These are phyloP conservation scores for Corchorus capsularis DNA, from an alignment of 345 rosid genomes.

Conservation along the genomic window DNA sequence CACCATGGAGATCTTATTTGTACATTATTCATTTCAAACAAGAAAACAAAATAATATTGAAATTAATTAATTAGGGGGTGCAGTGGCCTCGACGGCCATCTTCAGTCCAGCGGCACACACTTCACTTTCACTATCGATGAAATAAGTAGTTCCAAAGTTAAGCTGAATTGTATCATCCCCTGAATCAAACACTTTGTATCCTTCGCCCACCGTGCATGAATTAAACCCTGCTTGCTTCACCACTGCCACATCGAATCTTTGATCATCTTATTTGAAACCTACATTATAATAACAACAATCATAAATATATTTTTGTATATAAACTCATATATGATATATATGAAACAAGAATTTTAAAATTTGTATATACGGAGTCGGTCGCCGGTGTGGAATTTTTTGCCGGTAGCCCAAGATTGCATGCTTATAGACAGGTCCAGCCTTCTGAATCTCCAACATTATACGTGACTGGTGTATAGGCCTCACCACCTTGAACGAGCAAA, in stretches of 20 bases:
- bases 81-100: constrained; percentile 17
- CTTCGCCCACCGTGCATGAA: neutral
- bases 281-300: neutral
- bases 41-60: too few species aligned
- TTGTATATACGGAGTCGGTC: constrained; percentile 7
- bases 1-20: too few species aligned
- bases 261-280: neutral
- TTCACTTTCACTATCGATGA: neutral
- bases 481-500: too few species aligned
- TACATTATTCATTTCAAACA: too few species aligned
- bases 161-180: neutral
- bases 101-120: neutral
- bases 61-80: neutral
- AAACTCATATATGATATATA: neutral
- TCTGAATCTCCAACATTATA: neutral
- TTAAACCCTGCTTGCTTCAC: neutral
- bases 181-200: neutral
- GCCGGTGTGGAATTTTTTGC: neutral
- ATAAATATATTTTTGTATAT: neutral
- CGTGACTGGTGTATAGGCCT: too few species aligned
- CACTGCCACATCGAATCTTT: neutral
- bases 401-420: neutral
- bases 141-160: neutral
- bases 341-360: neutral
- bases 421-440: neutral